Percentiles rank a stretch among this genome's conserved stretches.
phyloP scores from a whole-genome alignment of 2,329 filamentous ascomycete species.

The Colletotrichum cuscutae region DNA sequence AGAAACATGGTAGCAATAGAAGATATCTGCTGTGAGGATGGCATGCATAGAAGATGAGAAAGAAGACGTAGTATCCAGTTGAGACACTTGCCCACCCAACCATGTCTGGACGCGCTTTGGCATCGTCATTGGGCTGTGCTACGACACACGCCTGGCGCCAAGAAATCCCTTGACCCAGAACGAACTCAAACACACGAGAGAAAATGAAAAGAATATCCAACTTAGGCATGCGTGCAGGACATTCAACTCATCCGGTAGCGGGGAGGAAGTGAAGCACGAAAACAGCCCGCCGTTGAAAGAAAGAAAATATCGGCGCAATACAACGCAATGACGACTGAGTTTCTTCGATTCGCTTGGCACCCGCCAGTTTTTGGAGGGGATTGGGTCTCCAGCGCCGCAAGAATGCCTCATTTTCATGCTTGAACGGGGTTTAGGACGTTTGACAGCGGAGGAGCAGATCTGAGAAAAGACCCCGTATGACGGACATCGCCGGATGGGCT shows the following conservation, averaged over 20 bases:
- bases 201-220: neutral
- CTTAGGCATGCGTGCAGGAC: neutral
- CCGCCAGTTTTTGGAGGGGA: neutral
- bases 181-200: neutral
- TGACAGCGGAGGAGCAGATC: conserved; percentile 4
- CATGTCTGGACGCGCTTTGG: neutral
- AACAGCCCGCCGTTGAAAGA: neutral
- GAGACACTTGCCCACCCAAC: neutral
- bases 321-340: neutral
- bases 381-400: neutral
- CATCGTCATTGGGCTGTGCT: conserved; percentile 12
- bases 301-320: neutral
- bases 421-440: neutral
- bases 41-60: neutral
- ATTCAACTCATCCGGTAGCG: neutral
- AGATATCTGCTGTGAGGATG: neutral
- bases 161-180: neutral
- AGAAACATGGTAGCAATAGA: neutral
- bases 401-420: neutral
- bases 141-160: conserved; percentile 3
- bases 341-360: neutral
- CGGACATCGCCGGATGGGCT: conserved; percentile 18
- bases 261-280: neutral
- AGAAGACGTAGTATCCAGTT: neutral
- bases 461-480: neutral